A percentile compares a stretch with the other conserved stretches of the same genome.
Evolutionary conservation across 805 yeast genomes (phyloP).

Genomic region (Lipomyces chichibuensis): DNA sequence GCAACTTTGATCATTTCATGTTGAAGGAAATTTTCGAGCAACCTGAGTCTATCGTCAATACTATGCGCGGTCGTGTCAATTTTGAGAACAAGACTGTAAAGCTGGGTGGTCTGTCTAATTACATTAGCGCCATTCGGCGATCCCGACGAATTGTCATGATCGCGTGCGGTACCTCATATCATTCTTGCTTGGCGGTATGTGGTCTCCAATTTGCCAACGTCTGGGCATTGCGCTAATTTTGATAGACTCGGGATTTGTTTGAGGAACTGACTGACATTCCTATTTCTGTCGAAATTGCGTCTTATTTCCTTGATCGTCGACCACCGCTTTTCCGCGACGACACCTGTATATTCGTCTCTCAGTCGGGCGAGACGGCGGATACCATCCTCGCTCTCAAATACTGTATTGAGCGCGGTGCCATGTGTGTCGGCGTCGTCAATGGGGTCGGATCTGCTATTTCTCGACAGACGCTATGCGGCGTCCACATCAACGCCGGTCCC

Average conservation of each 20-base stretch:
- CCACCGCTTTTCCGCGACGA: constrained; percentile 99
- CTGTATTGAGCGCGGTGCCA: constrained; percentile 95
- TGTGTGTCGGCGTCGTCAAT: constrained; percentile 96
- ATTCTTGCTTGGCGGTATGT: constrained; percentile 81
- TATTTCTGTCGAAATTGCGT: constrained; percentile 87
- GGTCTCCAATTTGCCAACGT: neutral
- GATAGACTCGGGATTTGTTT: constrained; percentile 78
- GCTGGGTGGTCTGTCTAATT: constrained; percentile 86
- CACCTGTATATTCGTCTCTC: constrained; percentile 95
- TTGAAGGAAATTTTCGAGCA: constrained; percentile 98
- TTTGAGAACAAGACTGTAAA: constrained; percentile 75
- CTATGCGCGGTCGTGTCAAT: constrained; percentile 99
- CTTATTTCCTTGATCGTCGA: constrained; percentile 90
- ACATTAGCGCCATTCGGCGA: constrained; percentile 85
- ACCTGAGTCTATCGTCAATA: constrained; percentile 96
- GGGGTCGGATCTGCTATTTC: constrained; percentile 97
- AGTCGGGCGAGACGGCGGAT: constrained; percentile 99
- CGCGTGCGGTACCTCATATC: constrained; percentile 99
- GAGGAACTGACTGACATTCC: constrained; percentile 97
- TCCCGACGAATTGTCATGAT: constrained; percentile 96
- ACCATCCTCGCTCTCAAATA: constrained; percentile 92
- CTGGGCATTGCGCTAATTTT: neutral
- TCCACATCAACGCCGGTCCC: constrained; percentile 98
- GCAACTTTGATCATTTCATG: constrained; percentile 95
- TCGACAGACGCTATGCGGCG: constrained; percentile 98